Conservation (phyloP, 139 green algal species). For the Pleodorina starrii region DNA sequence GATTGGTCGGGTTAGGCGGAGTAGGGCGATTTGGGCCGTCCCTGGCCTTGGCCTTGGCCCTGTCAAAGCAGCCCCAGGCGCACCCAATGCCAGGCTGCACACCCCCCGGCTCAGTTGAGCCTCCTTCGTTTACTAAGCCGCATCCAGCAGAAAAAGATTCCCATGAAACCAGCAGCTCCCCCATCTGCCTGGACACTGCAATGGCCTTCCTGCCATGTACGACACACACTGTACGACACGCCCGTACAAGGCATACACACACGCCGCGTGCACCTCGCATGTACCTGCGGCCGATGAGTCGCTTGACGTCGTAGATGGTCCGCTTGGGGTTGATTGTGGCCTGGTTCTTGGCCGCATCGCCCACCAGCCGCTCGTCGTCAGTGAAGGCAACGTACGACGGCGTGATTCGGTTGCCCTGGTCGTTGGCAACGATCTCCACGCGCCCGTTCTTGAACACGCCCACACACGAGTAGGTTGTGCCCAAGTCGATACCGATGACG, state of each 20-base stretch:
- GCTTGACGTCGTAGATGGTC: slow-evolving; percentile 97
- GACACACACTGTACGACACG: not conserved
- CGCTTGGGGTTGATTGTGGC: slow-evolving; percentile 94
- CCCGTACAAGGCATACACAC: not conserved
- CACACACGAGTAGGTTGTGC: slow-evolving; percentile 94
- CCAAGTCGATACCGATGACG: slow-evolving; percentile 86
- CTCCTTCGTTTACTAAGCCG: not conserved
- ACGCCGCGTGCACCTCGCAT: not conserved
- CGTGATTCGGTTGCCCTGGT: slow-evolving; percentile 94
- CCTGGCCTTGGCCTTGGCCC: no score
- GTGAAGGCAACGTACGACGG: slow-evolving; percentile 97
- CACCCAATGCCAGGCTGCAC: no score
- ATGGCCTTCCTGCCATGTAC: no score
- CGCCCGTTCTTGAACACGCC: slow-evolving; percentile 97
- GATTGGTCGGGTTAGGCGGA: not conserved
- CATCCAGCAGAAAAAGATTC: not conserved
- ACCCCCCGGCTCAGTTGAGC: no score
- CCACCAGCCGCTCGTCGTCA: slow-evolving; percentile 94
- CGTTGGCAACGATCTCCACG: slow-evolving; percentile 96
- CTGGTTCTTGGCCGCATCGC: slow-evolving; percentile 96
- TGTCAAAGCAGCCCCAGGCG: not conserved
- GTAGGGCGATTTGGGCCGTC: not conserved
- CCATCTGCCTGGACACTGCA: no score
- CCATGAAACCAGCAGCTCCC: not conserved
- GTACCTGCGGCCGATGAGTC: slow-evolving; percentile 89